A percentile compares a stretch with the other conserved stretches of the same genome.
phyloP scores from a whole-genome alignment of 306 rosid genomes.

The Quercus berberidifolia region DNA sequence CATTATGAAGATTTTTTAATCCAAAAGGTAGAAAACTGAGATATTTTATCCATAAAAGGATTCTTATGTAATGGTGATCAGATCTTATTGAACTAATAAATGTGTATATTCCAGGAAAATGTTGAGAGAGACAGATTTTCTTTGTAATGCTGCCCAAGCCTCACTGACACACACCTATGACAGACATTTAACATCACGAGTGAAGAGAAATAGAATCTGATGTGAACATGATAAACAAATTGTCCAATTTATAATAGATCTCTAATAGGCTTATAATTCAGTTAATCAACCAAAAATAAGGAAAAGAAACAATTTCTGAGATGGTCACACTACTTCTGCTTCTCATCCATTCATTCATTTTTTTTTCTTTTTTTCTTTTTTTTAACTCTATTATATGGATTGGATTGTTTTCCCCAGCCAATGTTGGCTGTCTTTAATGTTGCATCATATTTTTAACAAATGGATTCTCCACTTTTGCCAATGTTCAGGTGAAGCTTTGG shows the following conservation, averaged over 20 bases:
- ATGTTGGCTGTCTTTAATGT: background rate
- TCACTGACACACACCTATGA: too few relatives aligned
- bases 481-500: slow-evolving; percentile 72
- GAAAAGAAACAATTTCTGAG: background rate
- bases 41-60: too few relatives aligned
- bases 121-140: too few relatives aligned
- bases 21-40: too few relatives aligned
- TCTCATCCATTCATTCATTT: too few relatives aligned
- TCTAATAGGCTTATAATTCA: background rate
- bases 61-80: too few relatives aligned
- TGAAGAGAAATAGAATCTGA: background rate
- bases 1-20: too few relatives aligned
- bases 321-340: background rate
- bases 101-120: too few relatives aligned
- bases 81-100: too few relatives aligned
- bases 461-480: slow-evolving; percentile 10
- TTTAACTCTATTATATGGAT: background rate
- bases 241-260: background rate
- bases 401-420: background rate
- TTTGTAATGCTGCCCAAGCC: too few relatives aligned
- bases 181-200: too few relatives aligned
- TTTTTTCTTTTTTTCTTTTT: background rate
- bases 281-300: background rate
- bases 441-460: background rate
- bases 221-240: background rate